Conservation (phyloP, 495 filamentous ascomycete genomes). For the Hypoxylon lenormandii region DNA sequence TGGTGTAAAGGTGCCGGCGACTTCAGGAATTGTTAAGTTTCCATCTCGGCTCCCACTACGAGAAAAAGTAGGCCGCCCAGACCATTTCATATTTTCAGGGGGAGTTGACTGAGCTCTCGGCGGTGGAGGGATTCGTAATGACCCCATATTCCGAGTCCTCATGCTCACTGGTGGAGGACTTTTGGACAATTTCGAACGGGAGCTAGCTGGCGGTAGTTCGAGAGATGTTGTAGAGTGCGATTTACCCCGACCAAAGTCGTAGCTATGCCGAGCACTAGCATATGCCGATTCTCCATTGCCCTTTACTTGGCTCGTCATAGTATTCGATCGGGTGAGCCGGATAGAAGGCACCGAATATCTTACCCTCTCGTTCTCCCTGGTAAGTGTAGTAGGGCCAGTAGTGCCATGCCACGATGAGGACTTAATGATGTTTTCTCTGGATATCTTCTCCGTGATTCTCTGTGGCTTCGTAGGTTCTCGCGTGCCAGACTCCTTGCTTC, state of each 20-base stretch:
- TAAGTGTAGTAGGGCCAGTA: neutral
- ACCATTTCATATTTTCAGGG: constrained; percentile 38
- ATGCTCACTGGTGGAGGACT: constrained; percentile 54
- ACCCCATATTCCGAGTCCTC: constrained; percentile 49
- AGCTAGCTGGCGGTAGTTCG: constrained; percentile 43
- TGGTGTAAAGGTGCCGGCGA: constrained; percentile 6
- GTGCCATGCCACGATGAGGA: neutral
- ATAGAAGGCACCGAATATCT: constrained; percentile 17
- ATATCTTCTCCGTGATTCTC: neutral
- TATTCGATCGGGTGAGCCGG: constrained; percentile 28
- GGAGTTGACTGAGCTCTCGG: constrained; percentile 56
- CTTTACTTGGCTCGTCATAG: constrained; percentile 37
- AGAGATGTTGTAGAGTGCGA: constrained; percentile 31
- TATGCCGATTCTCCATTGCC: constrained; percentile 21
- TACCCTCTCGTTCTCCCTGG: neutral
- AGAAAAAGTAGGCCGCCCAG: constrained; percentile 28
- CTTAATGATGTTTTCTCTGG: neutral
- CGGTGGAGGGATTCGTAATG: constrained; percentile 57
- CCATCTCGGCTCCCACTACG: constrained; percentile 54
- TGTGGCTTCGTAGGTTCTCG: constrained; percentile 1
- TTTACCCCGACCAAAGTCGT: constrained; percentile 19
- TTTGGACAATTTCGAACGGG: constrained; percentile 44
- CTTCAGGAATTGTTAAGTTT: constrained; percentile 42
- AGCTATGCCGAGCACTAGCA: neutral
- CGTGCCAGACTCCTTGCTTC: constrained; percentile 26